phyloP scores from a whole-genome alignment of 2,329 filamentous ascomycete genomes.

The Fonsecaea multimorphosa region DNA sequence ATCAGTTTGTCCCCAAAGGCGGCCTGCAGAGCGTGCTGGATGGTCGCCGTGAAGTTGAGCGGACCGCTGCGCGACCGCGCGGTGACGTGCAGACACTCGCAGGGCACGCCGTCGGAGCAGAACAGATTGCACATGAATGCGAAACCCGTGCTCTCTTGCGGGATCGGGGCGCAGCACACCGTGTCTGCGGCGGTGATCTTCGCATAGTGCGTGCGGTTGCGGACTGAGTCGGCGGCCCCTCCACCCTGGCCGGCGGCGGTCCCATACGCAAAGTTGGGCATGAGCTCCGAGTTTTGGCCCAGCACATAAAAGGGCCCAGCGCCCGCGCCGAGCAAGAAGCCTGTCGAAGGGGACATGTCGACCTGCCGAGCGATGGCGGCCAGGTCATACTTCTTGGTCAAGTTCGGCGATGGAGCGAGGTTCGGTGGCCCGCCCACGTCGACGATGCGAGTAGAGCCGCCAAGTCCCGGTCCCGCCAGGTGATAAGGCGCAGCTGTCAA shows the following conservation, averaged over 20 bases:
- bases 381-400: constrained; percentile 47
- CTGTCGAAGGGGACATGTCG: constrained; percentile 45
- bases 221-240: constrained; percentile 29
- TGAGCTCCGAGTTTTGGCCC: constrained; percentile 53
- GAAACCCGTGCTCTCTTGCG: constrained; percentile 43
- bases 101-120: constrained; percentile 46
- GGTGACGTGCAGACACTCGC: constrained; percentile 47
- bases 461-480: constrained; percentile 50
- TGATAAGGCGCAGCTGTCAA: constrained; percentile 48
- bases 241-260: constrained; percentile 31
- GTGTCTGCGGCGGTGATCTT: constrained; percentile 31
- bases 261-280: constrained; percentile 48
- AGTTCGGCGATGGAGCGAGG: constrained; percentile 47
- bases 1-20: constrained; percentile 47
- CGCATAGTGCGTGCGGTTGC: constrained; percentile 43
- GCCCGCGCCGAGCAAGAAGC: constrained; percentile 51
- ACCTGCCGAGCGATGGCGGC: constrained; percentile 45
- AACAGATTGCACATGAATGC: constrained; percentile 54
- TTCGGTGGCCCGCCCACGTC: constrained; percentile 55
- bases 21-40: constrained; percentile 42
- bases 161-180: constrained; percentile 38
- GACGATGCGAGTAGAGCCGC: constrained; percentile 49
- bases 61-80: constrained; percentile 43
- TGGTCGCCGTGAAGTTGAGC: constrained; percentile 46
- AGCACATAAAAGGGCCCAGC: constrained; percentile 53